Conservation (phyloP, 106 monocot genomes). For the Triglochin maritima region DNA sequence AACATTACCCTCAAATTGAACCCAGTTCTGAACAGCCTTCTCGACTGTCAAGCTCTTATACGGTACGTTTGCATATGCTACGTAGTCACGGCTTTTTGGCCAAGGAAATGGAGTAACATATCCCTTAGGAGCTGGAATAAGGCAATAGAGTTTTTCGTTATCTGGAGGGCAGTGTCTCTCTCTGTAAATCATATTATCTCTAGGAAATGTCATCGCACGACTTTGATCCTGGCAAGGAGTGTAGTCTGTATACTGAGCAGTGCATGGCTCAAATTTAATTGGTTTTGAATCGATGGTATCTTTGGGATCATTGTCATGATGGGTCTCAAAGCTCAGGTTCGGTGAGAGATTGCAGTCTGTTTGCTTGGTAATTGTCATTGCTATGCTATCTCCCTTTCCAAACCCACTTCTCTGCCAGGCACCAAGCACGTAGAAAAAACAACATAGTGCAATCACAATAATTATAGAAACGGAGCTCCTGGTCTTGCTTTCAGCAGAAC, state of each 20-base stretch:
- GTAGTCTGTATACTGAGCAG: slow-evolving; percentile 18
- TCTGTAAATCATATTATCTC: slow-evolving; percentile 29
- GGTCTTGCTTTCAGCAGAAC: slow-evolving; percentile 13
- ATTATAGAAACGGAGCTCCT: slow-evolving; percentile 26
- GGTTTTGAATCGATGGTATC: slow-evolving; percentile 1
- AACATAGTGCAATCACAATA: slow-evolving; percentile 26
- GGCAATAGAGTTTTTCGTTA: slow-evolving; percentile 22
- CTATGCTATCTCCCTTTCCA: slow-evolving; percentile 31
- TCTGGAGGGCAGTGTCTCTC: slow-evolving; percentile 27
- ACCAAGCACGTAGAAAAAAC: slow-evolving; percentile 28
- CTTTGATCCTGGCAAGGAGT: slow-evolving; percentile 32
- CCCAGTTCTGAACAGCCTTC: slow-evolving; percentile 34
- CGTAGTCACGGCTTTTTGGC: slow-evolving; percentile 36
- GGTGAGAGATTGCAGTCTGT: slow-evolving; percentile 20
- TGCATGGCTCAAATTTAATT: slow-evolving; percentile 14
- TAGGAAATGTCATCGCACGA: slow-evolving; percentile 28
- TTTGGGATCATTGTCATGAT: slow-evolving; percentile 10
- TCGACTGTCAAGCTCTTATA: slow-evolving; percentile 35
- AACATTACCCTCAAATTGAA: slow-evolving; percentile 29
- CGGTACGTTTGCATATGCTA: slow-evolving; percentile 26
- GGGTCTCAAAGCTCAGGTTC: slow-evolving; percentile 30
- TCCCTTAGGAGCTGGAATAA: slow-evolving; percentile 29
- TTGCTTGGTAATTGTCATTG: slow-evolving; percentile 19
- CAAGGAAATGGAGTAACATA: slow-evolving; percentile 30
- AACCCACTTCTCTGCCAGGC: slow-evolving; percentile 36